Evolutionary conservation across 2,329 filamentous ascomycete genomes (phyloP), one percentile per base, ranked within the genome.

Genomic region (Pseudonectria foliicola): DNA sequence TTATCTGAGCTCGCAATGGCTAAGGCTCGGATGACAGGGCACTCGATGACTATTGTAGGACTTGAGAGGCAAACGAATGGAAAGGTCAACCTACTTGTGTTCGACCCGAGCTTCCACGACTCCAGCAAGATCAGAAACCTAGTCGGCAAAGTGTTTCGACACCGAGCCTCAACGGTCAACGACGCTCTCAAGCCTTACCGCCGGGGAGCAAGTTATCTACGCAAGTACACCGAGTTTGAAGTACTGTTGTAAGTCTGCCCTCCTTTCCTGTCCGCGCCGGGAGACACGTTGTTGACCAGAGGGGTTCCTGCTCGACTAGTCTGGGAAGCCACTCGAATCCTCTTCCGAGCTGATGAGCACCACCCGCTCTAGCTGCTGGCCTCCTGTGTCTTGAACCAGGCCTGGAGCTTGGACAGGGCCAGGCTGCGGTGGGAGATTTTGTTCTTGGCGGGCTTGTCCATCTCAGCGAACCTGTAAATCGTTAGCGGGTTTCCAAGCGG

Each of bases 21-120:
- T 47, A 44, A 31, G 45, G 4, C 1, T 14, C 8, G n/a, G 25
- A 14, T 7, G 3, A 25, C 16, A 72, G 86, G 88, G 3, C 90
- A 96, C 57, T 95, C 89, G 2, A 70, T 95, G 66, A 94, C 87
- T 1, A 87, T 96, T 33, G 70, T 96, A 35, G 90, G 90, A 0
- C 70, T 94, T 16, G 88, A 95, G 59, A 76, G 74, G 45, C 74
- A 71, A 18, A 66, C 62, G 24, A 71, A 82, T 39, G 83, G 84
- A 16, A 65, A 67, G 13, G 64, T 70, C 33, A 83, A 85, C 46
- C 65, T 96, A 13, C 67, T 96, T 1, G 84, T 95, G 10, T 94
- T 95, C 55, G 89, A 96, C 55, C 88, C 90, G 1, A 83, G 84
- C 63, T 87, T 85, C 56, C 78, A 74, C 35, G 82, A 88, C 29